A percentile compares a stretch with the other conserved stretches of the same genome.
Conservation (phyloP, 805 yeast species). For the Kodamaea kaohsiungensis region DNA sequence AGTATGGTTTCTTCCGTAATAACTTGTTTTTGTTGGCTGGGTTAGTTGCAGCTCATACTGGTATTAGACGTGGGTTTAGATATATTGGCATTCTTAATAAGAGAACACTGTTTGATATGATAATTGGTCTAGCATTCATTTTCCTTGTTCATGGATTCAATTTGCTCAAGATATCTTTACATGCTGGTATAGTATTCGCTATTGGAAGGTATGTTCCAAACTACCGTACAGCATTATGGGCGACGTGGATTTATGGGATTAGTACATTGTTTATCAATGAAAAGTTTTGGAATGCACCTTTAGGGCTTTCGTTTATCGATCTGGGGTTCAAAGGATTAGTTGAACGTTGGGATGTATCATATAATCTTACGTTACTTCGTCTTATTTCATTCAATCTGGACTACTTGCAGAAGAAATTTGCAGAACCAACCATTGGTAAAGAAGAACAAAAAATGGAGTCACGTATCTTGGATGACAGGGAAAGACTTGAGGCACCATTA, state of each 20-base stretch:
- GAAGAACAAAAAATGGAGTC: constrained; percentile 8
- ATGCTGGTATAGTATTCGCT: constrained; percentile 53
- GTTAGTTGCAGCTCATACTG: constrained; percentile 55
- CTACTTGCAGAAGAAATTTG: constrained; percentile 47
- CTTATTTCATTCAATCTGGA: constrained; percentile 84
- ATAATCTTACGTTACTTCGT: constrained; percentile 83
- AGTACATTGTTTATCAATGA: constrained; percentile 78
- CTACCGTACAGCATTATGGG: constrained; percentile 38
- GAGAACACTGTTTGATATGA: constrained; percentile 69
- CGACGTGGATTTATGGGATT: constrained; percentile 82
- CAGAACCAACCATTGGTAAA: constrained; percentile 7
- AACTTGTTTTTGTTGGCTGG: constrained; percentile 65
- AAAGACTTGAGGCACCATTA: constrained; percentile 64
- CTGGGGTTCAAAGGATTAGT: constrained; percentile 70
- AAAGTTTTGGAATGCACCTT: constrained; percentile 53
- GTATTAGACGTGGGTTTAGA: constrained; percentile 42
- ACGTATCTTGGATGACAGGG: constrained; percentile 52
- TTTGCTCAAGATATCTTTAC: constrained; percentile 57
- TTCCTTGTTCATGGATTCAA: constrained; percentile 81
- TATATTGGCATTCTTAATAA: constrained; percentile 20
- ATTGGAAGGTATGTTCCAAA: constrained; percentile 44
- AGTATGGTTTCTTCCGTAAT: constrained; percentile 84
- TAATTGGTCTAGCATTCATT: constrained; percentile 68
- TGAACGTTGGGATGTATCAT: constrained; percentile 93
- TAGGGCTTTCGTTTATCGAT: constrained; percentile 61